These are phyloP conservation scores for Hyphodiscus sp. DNA, from an alignment of 2,329 filamentous ascomycete species.

Conservation along the genomic window DNA sequence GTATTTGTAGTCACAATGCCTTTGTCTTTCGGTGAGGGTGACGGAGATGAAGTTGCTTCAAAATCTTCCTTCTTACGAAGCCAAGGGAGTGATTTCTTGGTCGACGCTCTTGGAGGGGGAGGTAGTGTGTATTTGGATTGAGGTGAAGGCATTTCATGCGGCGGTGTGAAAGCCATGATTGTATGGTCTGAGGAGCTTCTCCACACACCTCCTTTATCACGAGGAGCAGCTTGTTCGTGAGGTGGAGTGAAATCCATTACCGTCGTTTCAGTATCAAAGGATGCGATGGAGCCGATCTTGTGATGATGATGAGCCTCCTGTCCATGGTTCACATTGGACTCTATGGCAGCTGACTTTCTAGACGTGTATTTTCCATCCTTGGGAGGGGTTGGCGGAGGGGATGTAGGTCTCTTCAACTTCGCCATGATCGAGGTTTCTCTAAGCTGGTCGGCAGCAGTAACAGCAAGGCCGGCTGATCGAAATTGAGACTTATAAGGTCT, in stretches of 20 bases:
- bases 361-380: slow-evolving; percentile 12
- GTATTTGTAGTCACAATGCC: neutral
- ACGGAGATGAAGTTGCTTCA: neutral
- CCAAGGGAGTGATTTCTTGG: slow-evolving; percentile 24
- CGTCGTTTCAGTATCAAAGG: slow-evolving; percentile 14
- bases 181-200: slow-evolving; percentile 10
- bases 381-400: slow-evolving; percentile 11
- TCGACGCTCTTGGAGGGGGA: slow-evolving; percentile 1
- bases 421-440: neutral
- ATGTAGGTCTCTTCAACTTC: neutral
- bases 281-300: neutral
- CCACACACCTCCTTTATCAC: neutral
- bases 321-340: neutral
- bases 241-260: slow-evolving; percentile 14
- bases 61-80: slow-evolving; percentile 13
- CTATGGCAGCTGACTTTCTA: neutral
- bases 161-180: slow-evolving; percentile 19
- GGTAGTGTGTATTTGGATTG: neutral
- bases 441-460: slow-evolving; percentile 45
- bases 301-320: neutral
- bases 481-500: slow-evolving; percentile 49
- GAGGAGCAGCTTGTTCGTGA: neutral
- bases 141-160: slow-evolving; percentile 8
- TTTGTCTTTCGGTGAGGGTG: neutral
- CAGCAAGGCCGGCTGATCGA: slow-evolving; percentile 45